Evolutionary conservation across 352 stramenopile genomes (phyloP).

Genomic region (Thraustochytrium sp.): DNA sequence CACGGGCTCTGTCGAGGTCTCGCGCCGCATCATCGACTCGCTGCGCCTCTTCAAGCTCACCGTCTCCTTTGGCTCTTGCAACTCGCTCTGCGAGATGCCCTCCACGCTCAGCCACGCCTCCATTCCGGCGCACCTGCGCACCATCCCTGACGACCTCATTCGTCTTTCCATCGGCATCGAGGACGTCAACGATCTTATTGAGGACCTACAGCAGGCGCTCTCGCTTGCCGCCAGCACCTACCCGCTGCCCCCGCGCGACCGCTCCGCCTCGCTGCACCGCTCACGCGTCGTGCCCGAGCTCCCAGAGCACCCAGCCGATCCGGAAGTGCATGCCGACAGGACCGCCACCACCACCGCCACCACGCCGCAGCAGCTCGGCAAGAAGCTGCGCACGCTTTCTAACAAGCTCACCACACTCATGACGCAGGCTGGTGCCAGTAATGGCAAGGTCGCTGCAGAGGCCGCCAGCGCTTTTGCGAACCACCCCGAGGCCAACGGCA

Average conservation of each 20-base stretch:
- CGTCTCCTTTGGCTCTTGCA: constrained; percentile 79
- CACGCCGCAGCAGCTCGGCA: neutral
- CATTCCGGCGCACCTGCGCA: constrained; percentile 63
- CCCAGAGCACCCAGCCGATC: neutral
- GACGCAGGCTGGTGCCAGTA: neutral
- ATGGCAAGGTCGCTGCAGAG: neutral
- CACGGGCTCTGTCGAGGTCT: constrained; percentile 72
- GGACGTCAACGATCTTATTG: constrained; percentile 76
- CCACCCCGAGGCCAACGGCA: neutral
- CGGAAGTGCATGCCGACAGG: too few species aligned
- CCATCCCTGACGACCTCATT: constrained; percentile 74
- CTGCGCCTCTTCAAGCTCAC: constrained; percentile 92
- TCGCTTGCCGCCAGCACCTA: neutral
- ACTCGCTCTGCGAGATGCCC: constrained; percentile 81
- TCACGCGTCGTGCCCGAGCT: neutral
- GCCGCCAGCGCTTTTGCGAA: neutral
- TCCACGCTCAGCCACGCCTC: constrained; percentile 82
- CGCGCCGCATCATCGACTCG: constrained; percentile 75
- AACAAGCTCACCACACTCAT: constrained; percentile 6
- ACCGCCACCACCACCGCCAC: too few species aligned
- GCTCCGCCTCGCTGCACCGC: neutral
- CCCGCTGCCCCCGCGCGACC: constrained; percentile 8
- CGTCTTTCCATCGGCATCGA: constrained; percentile 77
- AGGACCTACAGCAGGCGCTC: constrained; percentile 71
- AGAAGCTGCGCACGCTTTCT: constrained; percentile 5